phyloP scores from a whole-genome alignment of 106 monocot genomes.

The Narthecium ossifragum region DNA sequence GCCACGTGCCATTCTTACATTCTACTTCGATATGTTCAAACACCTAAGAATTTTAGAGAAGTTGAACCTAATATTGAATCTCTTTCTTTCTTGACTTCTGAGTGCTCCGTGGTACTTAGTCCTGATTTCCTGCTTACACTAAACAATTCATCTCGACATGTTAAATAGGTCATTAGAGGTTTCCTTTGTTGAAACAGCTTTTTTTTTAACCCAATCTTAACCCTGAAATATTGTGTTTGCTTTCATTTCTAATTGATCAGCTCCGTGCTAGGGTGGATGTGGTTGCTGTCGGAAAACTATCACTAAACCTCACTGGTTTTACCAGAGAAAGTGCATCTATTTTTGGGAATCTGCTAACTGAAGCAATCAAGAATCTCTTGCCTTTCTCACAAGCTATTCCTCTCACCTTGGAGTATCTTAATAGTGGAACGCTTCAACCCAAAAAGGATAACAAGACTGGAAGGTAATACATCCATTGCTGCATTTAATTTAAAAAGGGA shows the following conservation, averaged over 20 bases:
- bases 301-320: conserved; percentile 82
- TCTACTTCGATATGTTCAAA: too few species aligned
- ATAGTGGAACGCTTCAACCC: conserved; percentile 61
- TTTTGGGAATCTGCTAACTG: conserved; percentile 52
- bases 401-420: conserved; percentile 80
- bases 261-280: conserved; percentile 62
- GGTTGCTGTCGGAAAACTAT: conserved; percentile 68
- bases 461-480: conserved; percentile 35
- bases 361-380: conserved; percentile 33
- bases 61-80: too few species aligned
- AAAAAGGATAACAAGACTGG: conserved; percentile 81
- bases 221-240: background rate
- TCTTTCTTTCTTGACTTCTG: background rate
- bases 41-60: too few species aligned
- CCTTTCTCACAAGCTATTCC: conserved; percentile 69
- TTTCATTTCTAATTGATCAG: conserved; percentile 27
- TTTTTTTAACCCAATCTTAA: background rate
- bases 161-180: background rate
- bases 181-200: background rate
- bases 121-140: too few species aligned
- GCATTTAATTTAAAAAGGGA: background rate
- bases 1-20: too few species aligned
- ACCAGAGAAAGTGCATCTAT: conserved; percentile 73
- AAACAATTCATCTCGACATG: background rate
- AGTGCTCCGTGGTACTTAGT: background rate